Evolutionary conservation across 257 asterid genomes (phyloP), one percentile per base, ranked within the genome.

Genomic region (Osmanthus fragrans): DNA sequence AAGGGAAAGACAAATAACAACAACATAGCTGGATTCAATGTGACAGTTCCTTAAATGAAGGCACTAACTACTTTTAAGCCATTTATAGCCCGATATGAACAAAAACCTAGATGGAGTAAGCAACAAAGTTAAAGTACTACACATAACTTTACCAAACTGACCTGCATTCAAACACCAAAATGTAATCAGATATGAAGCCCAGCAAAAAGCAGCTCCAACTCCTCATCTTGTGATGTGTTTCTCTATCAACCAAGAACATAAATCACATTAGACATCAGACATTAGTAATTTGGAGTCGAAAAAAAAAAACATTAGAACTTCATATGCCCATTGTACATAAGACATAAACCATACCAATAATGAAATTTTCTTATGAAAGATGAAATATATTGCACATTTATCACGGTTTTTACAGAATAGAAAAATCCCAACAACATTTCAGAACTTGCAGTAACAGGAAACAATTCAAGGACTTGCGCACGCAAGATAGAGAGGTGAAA

Each of bases 161-260:
- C 75, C 29, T 39, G 70, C 32, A 36, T 15, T 8, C 47, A 15
- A 27, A 25, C 60, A 51, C 16, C 56, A 71, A 54, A 75, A 73
- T 25, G 23, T 74, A 84, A 78, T 87, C 90, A 92, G 78, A 91
- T 65, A 58, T 79, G 90, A 58, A 94, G 97, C 82, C 96, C 94
- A 27, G 99, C 80, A 82, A 94, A 91, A 54, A 94, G 94, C 87
- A 87, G 83, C 83, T 91, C 97, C 88, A 92, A 77, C 84, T 91
- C 99, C 84, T 92, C 88, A 16, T 92, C 97, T 80, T 88, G 96
- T 42, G 94, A 79, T 3, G 86, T 78, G 56, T 92, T 89, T 82
- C 97, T 87, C 99, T 91, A 93, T 84, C 74, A 10, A 77, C 70
- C 74, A 69, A 75, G 73, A 82, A 67, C 66, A 66, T 72, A 72